Evolutionary conservation across 2,329 filamentous ascomycete genomes (phyloP), one percentile per base, ranked within the genome.

Genomic region (Trichoderma guizhouense): DNA sequence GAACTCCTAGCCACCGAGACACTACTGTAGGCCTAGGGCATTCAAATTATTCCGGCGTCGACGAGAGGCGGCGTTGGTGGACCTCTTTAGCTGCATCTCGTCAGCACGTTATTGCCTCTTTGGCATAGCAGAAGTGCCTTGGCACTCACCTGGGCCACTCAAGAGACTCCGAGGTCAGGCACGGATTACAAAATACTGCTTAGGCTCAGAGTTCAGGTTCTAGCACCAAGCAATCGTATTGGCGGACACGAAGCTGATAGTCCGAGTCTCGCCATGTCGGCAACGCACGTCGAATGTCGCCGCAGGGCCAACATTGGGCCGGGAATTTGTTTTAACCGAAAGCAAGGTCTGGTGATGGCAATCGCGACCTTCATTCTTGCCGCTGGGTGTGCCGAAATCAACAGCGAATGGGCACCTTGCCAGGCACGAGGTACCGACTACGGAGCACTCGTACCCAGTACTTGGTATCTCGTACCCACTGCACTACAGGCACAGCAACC

Each of bases 321-420:
- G 67, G 67, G 67, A 69, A 28, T 34, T 62, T 69, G 60, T 62
- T 69, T 69, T 69, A 69, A 51, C 67, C 67, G 67, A 69, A 34
- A 43, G 26, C 55, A 28, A 62, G 36, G 67, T 62, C 67, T 69
- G 67, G 57, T 53, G 67, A 62, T 69, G 65, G 67, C 28, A 61
- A 34, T 61, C 55, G 55, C 65, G 28, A 30, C 66, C 57, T 43
- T 61, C 12, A 34, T 34, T 69, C 66, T 60, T 69, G 28, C 66
- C 66, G 55, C 34, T 68, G n/a, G 55, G 66, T 11, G 53, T 26
- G 26, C 66, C n/a, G 57, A 34, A 51, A 51, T 51, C 43, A 47
- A 47, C 14, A 53, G 5, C 34, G 5, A 36, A 36, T 36, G 34
- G 34, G 14, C 51, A 28, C 47, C 30, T 30, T 21, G 51, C 57